phyloP scores from a whole-genome alignment of 805 yeast species.

The Candida corydali region DNA sequence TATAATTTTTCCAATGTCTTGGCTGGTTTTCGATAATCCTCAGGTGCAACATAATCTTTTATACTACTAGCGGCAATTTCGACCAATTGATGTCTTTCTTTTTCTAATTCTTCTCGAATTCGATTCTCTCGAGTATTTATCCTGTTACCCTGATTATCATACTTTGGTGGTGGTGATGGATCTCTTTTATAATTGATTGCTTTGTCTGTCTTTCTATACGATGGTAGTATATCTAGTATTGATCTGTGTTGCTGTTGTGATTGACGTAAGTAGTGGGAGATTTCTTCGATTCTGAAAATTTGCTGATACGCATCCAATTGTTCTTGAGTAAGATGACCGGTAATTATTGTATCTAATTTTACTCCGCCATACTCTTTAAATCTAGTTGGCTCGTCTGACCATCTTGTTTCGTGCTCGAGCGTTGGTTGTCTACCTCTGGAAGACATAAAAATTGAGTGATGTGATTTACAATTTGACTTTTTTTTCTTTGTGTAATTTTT shows the following conservation, averaged over 20 bases:
- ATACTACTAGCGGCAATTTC: conserved; percentile 67
- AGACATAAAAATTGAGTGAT: conserved; percentile 5
- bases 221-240: conserved; percentile 48
- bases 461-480: background rate
- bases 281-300: conserved; percentile 73
- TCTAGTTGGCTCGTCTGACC: conserved; percentile 31
- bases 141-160: conserved; percentile 79
- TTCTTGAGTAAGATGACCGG: conserved; percentile 52
- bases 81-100: conserved; percentile 77
- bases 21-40: conserved; percentile 65
- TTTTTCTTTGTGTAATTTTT: conserved; percentile 1
- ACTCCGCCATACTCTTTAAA: conserved; percentile 18
- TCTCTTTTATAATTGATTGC: conserved; percentile 47
- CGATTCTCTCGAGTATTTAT: conserved; percentile 78
- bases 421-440: conserved; percentile 7
- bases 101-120: conserved; percentile 57
- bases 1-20: conserved; percentile 76
- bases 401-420: conserved; percentile 18
- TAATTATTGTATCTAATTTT: conserved; percentile 30
- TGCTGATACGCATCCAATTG: conserved; percentile 74
- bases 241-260: conserved; percentile 25
- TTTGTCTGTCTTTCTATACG: conserved; percentile 18
- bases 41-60: conserved; percentile 78
- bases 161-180: conserved; percentile 90
- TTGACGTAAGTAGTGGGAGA: conserved; percentile 51